These are phyloP conservation scores for Talaromyces proteolyticus DNA, from an alignment of 495 filamentous ascomycete species.

Conservation along the genomic window DNA sequence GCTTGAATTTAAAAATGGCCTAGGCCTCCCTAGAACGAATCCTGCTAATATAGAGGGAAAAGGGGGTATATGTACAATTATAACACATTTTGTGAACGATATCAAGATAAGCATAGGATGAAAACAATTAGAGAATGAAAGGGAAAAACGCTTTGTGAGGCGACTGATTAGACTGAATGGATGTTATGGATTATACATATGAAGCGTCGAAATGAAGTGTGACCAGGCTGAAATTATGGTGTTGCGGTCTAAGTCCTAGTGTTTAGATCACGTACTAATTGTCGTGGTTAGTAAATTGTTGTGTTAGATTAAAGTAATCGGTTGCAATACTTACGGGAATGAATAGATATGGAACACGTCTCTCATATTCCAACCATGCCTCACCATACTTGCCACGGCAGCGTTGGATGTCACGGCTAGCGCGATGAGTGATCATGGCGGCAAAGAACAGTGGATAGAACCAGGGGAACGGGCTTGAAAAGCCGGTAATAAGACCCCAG, in stretches of 20 bases:
- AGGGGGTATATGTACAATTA: too few species aligned
- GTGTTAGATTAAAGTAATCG: neutral
- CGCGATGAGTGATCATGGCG: constrained; percentile 84
- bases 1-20: too few species aligned
- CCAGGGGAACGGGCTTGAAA: constrained; percentile 78
- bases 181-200: too few species aligned
- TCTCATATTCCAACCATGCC: constrained; percentile 85
- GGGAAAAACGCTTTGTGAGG: too few species aligned
- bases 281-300: neutral
- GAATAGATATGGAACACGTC: constrained; percentile 80
- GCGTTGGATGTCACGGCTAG: constrained; percentile 69
- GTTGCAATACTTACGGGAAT: constrained; percentile 69
- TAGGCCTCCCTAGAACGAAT: too few species aligned
- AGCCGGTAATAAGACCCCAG: constrained; percentile 59
- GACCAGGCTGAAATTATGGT: too few species aligned
- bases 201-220: too few species aligned
- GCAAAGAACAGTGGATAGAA: constrained; percentile 90
- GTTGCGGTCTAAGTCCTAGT: neutral
- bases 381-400: constrained; percentile 86
- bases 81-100: too few species aligned
- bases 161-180: too few species aligned
- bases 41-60: too few species aligned
- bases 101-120: too few species aligned
- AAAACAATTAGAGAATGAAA: too few species aligned
- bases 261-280: neutral